Evolutionary conservation across 805 yeast species (phyloP).

Genomic region (Cephaloascus fragrans): DNA sequence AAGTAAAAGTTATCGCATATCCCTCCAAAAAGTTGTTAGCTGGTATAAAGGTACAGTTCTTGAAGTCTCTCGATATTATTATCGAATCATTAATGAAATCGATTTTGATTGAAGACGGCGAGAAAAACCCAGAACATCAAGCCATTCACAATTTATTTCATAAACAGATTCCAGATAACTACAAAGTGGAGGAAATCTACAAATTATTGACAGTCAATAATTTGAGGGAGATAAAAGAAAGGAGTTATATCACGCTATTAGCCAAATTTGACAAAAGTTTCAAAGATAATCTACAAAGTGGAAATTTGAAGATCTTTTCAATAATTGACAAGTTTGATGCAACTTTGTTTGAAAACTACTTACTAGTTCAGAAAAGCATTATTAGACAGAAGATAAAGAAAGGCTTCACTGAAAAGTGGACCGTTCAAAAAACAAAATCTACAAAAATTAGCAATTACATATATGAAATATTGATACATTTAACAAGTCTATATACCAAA

Average conservation of each 20-base stretch:
- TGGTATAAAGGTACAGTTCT: slow-evolving; percentile 21
- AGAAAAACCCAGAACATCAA: neutral
- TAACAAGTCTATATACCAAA: neutral
- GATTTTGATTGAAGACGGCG: slow-evolving; percentile 9
- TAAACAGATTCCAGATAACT: neutral
- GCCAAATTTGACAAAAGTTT: slow-evolving; percentile 41
- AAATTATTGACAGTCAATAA: slow-evolving; percentile 46
- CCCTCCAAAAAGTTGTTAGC: slow-evolving; percentile 18
- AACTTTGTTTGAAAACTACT: slow-evolving; percentile 42
- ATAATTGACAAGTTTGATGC: slow-evolving; percentile 39
- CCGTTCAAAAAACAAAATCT: slow-evolving; percentile 12
- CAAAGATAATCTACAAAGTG: slow-evolving; percentile 30
- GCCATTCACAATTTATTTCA: neutral
- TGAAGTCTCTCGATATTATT: slow-evolving; percentile 18
- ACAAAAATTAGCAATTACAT: slow-evolving; percentile 35
- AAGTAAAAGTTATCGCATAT: slow-evolving; percentile 7
- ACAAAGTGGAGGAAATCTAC: slow-evolving; percentile 16
- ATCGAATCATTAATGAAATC: slow-evolving; percentile 16
- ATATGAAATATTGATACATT: slow-evolving; percentile 31
- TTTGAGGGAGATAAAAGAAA: slow-evolving; percentile 34
- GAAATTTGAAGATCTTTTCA: slow-evolving; percentile 32
- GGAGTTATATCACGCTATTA: slow-evolving; percentile 37
- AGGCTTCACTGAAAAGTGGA: slow-evolving; percentile 13
- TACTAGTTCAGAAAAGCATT: slow-evolving; percentile 35
- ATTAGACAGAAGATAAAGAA: slow-evolving; percentile 26